These are phyloP conservation scores for Saccharomyces hybrid DNA, from an alignment of 1,139 yeast species.

Conservation along the genomic window DNA sequence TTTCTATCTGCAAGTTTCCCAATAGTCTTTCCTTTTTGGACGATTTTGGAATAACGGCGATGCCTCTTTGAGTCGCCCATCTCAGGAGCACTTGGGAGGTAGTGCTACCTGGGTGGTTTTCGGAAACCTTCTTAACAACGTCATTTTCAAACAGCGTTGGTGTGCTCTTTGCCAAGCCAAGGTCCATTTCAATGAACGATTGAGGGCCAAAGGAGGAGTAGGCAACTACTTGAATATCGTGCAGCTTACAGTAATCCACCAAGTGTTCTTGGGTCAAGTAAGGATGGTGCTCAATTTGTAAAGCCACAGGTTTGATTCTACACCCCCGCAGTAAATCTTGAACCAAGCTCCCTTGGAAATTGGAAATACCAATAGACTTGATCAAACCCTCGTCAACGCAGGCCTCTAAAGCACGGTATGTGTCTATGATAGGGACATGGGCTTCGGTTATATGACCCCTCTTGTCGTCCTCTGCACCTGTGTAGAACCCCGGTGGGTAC, in stretches of 20 bases:
- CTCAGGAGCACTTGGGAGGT: slow-evolving; percentile 65
- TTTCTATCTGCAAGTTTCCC: slow-evolving; percentile 49
- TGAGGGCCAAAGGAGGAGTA: slow-evolving; percentile 84
- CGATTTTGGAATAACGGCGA: slow-evolving; percentile 72
- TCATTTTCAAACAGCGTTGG: slow-evolving; percentile 51
- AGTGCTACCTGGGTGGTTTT: slow-evolving; percentile 38
- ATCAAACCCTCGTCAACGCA: slow-evolving; percentile 56
- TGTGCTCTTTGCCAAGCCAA: slow-evolving; percentile 44
- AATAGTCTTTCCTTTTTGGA: slow-evolving; percentile 52
- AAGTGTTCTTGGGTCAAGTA: slow-evolving; percentile 71
- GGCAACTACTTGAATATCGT: slow-evolving; percentile 66
- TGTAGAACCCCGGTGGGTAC: slow-evolving; percentile 67
- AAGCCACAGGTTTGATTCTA: slow-evolving; percentile 62
- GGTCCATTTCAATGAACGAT: slow-evolving; percentile 57
- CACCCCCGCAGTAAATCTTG: slow-evolving; percentile 69
- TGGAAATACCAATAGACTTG: slow-evolving; percentile 76
- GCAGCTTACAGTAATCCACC: slow-evolving; percentile 51
- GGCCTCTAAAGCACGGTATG: slow-evolving; percentile 73
- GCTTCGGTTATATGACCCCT: slow-evolving; percentile 43
- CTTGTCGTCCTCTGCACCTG: slow-evolving; percentile 49
- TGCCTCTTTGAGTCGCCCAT: slow-evolving; percentile 72
- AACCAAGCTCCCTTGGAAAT: slow-evolving; percentile 67
- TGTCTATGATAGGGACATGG: slow-evolving; percentile 63
- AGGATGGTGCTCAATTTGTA: slow-evolving; percentile 91
- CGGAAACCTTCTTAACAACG: slow-evolving; percentile 46